Evolutionary conservation across 495 filamentous ascomycete species (phyloP).

Genomic region (Terfezia boudieri): DNA sequence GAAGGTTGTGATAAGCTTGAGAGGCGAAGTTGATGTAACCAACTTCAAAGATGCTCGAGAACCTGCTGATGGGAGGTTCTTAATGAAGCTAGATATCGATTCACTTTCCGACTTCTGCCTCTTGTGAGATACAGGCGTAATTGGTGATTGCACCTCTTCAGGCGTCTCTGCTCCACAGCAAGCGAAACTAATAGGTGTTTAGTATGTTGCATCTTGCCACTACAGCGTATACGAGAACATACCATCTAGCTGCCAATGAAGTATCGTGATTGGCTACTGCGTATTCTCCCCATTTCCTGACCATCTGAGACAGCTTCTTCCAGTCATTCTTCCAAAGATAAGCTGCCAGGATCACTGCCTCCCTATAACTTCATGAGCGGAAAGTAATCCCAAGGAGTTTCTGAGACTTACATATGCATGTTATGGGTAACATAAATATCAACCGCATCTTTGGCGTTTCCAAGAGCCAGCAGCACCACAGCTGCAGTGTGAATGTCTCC

Average conservation of each 20-base stretch:
- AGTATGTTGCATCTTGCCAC: constrained; percentile 5
- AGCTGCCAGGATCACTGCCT: constrained; percentile 20
- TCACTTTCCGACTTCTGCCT: constrained; percentile 16
- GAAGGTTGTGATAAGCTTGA: constrained; percentile 87
- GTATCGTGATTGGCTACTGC: constrained; percentile 70
- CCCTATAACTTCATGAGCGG: constrained; percentile 5
- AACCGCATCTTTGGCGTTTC: constrained; percentile 81
- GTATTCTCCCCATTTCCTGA: constrained; percentile 86
- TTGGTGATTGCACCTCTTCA: constrained; percentile 3
- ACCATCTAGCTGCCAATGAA: constrained; percentile 76
- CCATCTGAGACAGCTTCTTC: constrained; percentile 68
- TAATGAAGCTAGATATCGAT: constrained; percentile 15
- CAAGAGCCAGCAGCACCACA: constrained; percentile 75
- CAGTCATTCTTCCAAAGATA: constrained; percentile 37
- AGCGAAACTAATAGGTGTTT: constrained; percentile 33
- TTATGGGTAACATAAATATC: constrained; percentile 89
- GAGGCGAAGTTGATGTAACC: constrained; percentile 49
- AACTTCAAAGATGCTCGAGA: constrained; percentile 16
- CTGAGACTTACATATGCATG: constrained; percentile 67
- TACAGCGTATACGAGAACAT: constrained; percentile 9
- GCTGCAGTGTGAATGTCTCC: constrained; percentile 83
- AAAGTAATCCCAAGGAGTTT: no score
- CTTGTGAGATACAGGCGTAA: constrained; percentile 10
- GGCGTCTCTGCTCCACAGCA: constrained; percentile 55
- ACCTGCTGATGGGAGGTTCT: constrained; percentile 11